Conservation (phyloP, 805 yeast species). For the Schizosaccharomyces osmophilus region DNA sequence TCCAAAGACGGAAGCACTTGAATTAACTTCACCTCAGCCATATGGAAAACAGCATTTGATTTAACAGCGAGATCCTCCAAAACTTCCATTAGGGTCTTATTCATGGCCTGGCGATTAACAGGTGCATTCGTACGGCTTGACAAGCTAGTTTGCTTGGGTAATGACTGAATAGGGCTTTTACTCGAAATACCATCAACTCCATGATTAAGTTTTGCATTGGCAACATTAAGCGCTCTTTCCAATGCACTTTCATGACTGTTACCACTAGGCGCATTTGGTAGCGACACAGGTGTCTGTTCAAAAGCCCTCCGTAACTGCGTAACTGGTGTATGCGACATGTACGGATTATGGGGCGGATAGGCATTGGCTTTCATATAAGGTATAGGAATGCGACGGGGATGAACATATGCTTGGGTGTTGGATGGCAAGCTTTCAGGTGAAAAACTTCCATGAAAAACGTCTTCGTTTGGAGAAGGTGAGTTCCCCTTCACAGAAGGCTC, state of each 20-base stretch:
- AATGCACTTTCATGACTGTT: slow-evolving; percentile 24
- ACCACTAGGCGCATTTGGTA: not conserved
- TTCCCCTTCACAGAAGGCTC: not conserved
- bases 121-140: not conserved
- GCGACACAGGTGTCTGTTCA: not conserved
- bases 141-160: not conserved
- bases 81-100: slow-evolving; percentile 10
- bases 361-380: not conserved
- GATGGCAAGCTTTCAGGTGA: not conserved
- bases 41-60: slow-evolving; percentile 67
- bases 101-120: not conserved
- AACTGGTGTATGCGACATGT: not conserved
- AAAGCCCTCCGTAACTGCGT: not conserved
- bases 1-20: slow-evolving; percentile 47
- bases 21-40: slow-evolving; percentile 73
- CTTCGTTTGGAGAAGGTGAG: not conserved
- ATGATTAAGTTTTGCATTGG: slow-evolving; percentile 35
- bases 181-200: slow-evolving; percentile 32
- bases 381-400: not conserved
- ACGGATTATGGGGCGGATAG: not conserved
- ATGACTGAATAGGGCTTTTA: not conserved
- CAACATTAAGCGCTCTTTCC: slow-evolving; percentile 64
- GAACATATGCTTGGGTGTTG: slow-evolving; percentile 21
- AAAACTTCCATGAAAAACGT: not conserved
- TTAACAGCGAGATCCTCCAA: slow-evolving; percentile 65